A percentile compares a stretch with the other conserved stretches of the same genome.
phyloP scores from a whole-genome alignment of 129 eudicot species.

The Logfia minima region DNA sequence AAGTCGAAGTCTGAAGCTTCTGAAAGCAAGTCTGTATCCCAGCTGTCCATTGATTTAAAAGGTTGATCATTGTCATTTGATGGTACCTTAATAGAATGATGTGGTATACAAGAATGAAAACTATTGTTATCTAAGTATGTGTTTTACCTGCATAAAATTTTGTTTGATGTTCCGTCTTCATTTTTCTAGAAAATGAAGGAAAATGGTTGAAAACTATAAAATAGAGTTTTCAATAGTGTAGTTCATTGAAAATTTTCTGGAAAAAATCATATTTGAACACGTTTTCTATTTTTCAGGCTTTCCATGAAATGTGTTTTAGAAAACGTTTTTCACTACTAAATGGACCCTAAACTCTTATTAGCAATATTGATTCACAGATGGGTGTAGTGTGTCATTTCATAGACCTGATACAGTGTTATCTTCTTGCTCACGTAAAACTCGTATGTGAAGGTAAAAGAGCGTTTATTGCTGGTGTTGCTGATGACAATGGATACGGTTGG shows the following conservation, averaged over 20 bases:
- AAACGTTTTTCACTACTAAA: neutral
- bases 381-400: neutral
- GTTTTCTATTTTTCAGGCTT: too few relatives aligned
- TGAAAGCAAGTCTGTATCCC: constrained; percentile 57
- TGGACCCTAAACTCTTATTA: neutral
- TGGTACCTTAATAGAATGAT: neutral
- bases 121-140: too few relatives aligned
- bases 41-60: constrained; percentile 70
- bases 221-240: too few relatives aligned
- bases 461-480: constrained; percentile 94
- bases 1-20: constrained; percentile 67
- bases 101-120: neutral
- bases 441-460: constrained; percentile 78
- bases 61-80: constrained; percentile 42
- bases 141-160: too few relatives aligned
- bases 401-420: neutral
- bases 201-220: too few relatives aligned
- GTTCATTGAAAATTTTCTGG: too few relatives aligned
- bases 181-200: too few relatives aligned
- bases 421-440: neutral
- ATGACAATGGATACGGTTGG: constrained; percentile 99
- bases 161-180: too few relatives aligned
- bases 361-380: neutral
- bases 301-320: too few relatives aligned
- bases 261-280: neutral